These are phyloP conservation scores for Benincasa hispida DNA, from an alignment of 306 rosid species.

Conservation along the genomic window DNA sequence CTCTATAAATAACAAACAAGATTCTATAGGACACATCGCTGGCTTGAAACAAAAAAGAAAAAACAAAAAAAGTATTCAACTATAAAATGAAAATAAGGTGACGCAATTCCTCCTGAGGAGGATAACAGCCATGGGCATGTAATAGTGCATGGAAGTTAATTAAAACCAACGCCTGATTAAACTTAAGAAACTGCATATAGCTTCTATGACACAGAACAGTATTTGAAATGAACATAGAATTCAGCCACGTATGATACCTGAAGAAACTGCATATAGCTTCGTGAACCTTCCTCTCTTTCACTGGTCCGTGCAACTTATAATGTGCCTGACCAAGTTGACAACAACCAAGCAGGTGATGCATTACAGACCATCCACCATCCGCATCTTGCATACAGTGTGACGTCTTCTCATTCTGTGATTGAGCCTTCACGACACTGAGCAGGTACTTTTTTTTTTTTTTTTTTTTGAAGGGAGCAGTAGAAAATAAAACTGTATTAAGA, in stretches of 20 bases:
- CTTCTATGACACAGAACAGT: constrained; percentile 19
- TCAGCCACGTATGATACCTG: constrained; percentile 34
- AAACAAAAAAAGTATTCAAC: not conserved
- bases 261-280: constrained; percentile 88
- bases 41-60: not conserved
- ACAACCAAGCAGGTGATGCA: constrained; percentile 87
- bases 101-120: not conserved
- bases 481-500: not conserved
- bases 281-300: constrained; percentile 59
- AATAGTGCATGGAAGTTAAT: not conserved
- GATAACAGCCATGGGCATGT: not conserved
- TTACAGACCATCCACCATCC: constrained; percentile 80
- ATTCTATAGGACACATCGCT: not conserved
- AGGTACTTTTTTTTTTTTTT: constrained; percentile 29
- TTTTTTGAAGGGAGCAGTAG: not conserved
- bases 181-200: constrained; percentile 79
- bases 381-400: constrained; percentile 64
- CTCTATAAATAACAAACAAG: not conserved
- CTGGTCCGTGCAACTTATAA: constrained; percentile 45
- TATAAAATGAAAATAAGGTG: not conserved
- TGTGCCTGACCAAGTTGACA: constrained; percentile 80
- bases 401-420: constrained; percentile 70
- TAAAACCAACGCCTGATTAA: not conserved
- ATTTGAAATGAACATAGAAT: not conserved
- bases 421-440: constrained; percentile 59